Percentiles rank a stretch among this genome's conserved stretches.
These are phyloP conservation scores for Setomelanomma holmii DNA, from an alignment of 2,329 filamentous ascomycete species.

Conservation along the genomic window DNA sequence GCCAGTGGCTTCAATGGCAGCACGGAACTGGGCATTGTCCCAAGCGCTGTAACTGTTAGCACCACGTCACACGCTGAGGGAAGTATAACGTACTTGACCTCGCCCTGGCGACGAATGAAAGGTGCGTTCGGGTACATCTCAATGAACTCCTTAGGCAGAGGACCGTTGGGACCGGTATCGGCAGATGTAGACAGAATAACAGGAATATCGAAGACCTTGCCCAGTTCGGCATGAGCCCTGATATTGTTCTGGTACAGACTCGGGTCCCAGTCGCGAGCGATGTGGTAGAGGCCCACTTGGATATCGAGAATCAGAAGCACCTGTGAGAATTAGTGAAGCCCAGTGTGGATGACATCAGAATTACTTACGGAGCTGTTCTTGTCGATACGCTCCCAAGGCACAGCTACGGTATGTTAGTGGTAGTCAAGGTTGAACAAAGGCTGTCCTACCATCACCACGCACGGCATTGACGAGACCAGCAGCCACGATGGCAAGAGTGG, in stretches of 20 bases:
- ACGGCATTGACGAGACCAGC: constrained; percentile 39
- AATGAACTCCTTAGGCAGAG: constrained; percentile 71
- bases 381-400: constrained; percentile 51
- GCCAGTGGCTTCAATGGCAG: constrained; percentile 68
- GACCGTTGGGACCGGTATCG: constrained; percentile 73
- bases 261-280: constrained; percentile 71
- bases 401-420: constrained; percentile 37
- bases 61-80: background rate
- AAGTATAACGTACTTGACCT: constrained; percentile 63
- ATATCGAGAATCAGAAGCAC: constrained; percentile 66
- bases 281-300: constrained; percentile 64
- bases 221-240: constrained; percentile 71
- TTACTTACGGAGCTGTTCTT: constrained; percentile 49
- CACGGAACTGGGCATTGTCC: constrained; percentile 74
- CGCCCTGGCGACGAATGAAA: constrained; percentile 71
- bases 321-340: constrained; percentile 32
- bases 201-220: constrained; percentile 71
- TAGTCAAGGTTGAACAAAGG: background rate
- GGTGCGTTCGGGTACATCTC: constrained; percentile 72
- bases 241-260: constrained; percentile 72
- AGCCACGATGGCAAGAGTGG: constrained; percentile 35
- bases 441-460: constrained; percentile 35
- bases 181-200: constrained; percentile 75
- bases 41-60: constrained; percentile 59
- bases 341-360: background rate